Evolutionary conservation across 768 basidiomycete species (phyloP), one percentile per base, ranked within the genome.

Genomic region (Exsudoporus frostii): DNA sequence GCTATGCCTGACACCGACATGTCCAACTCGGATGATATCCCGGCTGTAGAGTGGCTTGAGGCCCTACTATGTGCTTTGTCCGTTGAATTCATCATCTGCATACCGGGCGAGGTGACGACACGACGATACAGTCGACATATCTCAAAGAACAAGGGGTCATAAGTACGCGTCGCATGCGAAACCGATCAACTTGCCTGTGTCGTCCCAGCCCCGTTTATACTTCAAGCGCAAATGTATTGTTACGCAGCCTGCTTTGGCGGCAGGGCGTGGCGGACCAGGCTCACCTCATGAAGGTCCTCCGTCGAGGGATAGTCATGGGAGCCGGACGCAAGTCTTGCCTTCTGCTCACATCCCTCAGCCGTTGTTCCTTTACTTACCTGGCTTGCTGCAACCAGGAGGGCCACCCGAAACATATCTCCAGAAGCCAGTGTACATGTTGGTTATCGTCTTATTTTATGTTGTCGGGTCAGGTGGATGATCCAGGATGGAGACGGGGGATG

Each of bases 51-150:
- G 47, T 54, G 66, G 48, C 59, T 66, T 15, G 65, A 61, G 37
- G 59, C 64, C 1, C 58, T 66, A 15, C 55, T 58, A 1, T 64
- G 64, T 10, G 64, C 56, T 43, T 63, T 60, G 3, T 68, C 64
- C n/a, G n/a, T n/a, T n/a, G n/a, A n/a, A n/a, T n/a, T n/a, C n/a
- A n/a, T n/a, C n/a, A n/a, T 79, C 42, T 79, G 79, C 58, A 64
- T 76, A 48, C 78, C 79, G 1, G 73, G 76, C 1, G 65, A 71
- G 27, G 53, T 68, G 19, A 60, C 63, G 9, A 56, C 54, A 0
- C 60, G 70, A 22, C 63, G 69, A 33, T 64, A 66, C 50, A 70
- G 69, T 44, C 57, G 68, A 11, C 67, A 61, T 2, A 57, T 65
- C 15, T 15, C 48, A 13, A 71, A 64, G 50, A 56, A 63, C 42